phyloP scores from a whole-genome alignment of 2,329 filamentous ascomycete species.

The Sclerotinia nivalis region DNA sequence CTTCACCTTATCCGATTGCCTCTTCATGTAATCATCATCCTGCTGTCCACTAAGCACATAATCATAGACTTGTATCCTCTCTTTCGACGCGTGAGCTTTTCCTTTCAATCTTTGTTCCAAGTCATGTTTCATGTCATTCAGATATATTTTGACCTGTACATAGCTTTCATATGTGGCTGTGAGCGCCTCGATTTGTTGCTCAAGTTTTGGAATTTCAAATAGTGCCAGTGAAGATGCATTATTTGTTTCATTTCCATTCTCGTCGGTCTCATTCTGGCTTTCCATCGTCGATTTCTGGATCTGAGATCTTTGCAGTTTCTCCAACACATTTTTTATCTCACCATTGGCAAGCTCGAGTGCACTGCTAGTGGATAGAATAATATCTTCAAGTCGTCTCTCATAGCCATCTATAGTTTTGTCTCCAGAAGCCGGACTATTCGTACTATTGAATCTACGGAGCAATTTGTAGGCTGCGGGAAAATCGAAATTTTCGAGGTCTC shows the following conservation, averaged over 20 bases:
- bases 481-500: background rate
- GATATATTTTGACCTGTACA: too few species aligned
- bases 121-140: background rate
- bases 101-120: background rate
- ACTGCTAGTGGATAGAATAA: background rate
- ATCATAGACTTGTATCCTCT: background rate
- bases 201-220: background rate
- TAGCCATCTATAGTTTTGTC: background rate
- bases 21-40: background rate
- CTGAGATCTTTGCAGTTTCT: background rate
- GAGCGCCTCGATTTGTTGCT: background rate
- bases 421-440: too few species aligned
- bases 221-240: too few species aligned
- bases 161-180: background rate
- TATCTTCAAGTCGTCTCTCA: background rate
- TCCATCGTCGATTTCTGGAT: too few species aligned
- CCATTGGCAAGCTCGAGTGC: background rate
- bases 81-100: background rate
- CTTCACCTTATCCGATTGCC: too few species aligned
- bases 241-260: background rate
- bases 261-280: too few species aligned
- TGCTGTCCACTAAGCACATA: background rate
- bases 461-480: background rate
- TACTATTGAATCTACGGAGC: background rate
- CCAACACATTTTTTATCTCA: too few species aligned